Evolutionary conservation across 306 rosid genomes (phyloP).

Genomic region (Ochetophila trinervis): DNA sequence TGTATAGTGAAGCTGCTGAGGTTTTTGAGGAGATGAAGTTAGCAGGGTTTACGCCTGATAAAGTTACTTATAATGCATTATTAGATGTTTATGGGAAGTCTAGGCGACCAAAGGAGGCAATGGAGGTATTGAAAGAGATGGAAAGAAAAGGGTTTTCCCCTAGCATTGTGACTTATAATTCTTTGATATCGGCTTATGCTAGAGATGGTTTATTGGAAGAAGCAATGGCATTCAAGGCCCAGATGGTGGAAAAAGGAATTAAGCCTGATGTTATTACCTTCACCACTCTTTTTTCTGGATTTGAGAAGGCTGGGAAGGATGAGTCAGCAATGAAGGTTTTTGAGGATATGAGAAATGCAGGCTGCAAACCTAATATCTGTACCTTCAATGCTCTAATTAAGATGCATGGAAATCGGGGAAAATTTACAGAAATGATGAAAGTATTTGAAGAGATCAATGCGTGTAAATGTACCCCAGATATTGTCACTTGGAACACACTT

Average conservation of each 20-base stretch:
- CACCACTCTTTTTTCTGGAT: constrained; percentile 85
- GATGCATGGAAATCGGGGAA: constrained; percentile 92
- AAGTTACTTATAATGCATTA: constrained; percentile 74
- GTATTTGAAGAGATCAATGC: constrained; percentile 68
- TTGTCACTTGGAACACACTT: constrained; percentile 95
- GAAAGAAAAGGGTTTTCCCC: constrained; percentile 64
- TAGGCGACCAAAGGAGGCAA: constrained; percentile 67
- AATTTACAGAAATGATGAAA: constrained; percentile 80
- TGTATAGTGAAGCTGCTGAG: constrained; percentile 60
- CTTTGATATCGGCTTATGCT: constrained; percentile 75
- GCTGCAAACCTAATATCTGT: constrained; percentile 85
- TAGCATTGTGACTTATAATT: constrained; percentile 62
- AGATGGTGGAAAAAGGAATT: constrained; percentile 75
- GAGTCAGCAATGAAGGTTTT: constrained; percentile 56
- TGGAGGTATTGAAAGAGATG: constrained; percentile 80
- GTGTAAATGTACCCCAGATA: constrained; percentile 64
- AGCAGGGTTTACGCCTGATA: constrained; percentile 61
- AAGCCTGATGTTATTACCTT: constrained; percentile 82
- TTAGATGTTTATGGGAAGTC: constrained; percentile 96
- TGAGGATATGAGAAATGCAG: constrained; percentile 61
- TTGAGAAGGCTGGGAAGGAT: constrained; percentile 78
- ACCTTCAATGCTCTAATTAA: constrained; percentile 84
- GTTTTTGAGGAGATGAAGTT: constrained; percentile 60
- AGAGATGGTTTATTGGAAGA: constrained; percentile 79
- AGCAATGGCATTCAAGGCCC: constrained; percentile 51